These are phyloP conservation scores for Aspergillus sp. DNA, from an alignment of 2,329 filamentous ascomycete species.

Conservation along the genomic window DNA sequence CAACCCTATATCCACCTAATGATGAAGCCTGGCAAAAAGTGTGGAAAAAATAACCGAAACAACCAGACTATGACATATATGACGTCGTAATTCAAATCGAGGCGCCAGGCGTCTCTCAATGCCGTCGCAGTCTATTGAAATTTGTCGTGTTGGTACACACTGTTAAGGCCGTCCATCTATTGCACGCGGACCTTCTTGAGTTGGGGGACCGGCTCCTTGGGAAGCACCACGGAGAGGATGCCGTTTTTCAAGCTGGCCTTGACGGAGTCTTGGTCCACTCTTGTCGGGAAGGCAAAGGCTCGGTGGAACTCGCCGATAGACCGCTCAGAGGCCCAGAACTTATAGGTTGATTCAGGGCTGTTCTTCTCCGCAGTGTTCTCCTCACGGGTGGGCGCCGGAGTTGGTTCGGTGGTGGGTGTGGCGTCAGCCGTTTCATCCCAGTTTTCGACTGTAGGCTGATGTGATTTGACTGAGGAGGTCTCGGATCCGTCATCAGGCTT, in stretches of 20 bases:
- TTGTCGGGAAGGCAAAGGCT: constrained; percentile 55
- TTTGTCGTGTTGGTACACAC: background rate
- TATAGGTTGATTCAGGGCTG: constrained; percentile 26
- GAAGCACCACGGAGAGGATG: constrained; percentile 55
- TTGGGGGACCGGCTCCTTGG: constrained; percentile 52
- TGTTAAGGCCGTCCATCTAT: background rate
- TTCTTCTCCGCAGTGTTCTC: constrained; percentile 22
- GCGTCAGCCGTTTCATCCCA: constrained; percentile 13
- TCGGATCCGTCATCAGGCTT: constrained; percentile 19
- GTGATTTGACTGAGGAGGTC: constrained; percentile 27
- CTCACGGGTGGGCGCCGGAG: constrained; percentile 8
- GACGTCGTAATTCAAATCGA: background rate
- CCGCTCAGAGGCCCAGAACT: constrained; percentile 60
- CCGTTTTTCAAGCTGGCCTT: constrained; percentile 61
- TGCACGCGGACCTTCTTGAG: constrained; percentile 54
- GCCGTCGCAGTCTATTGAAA: background rate
- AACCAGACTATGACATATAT: background rate
- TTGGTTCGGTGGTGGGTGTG: background rate
- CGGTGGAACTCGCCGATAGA: constrained; percentile 58
- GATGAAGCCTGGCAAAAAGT: background rate
- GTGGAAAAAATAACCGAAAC: background rate
- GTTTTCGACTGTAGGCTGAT: constrained; percentile 56
- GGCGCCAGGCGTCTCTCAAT: background rate
- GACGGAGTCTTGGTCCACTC: constrained; percentile 59
- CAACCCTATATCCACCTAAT: background rate